Evolutionary conservation across 352 stramenopile species (phyloP).

Genomic region (Pythium insidiosum): DNA sequence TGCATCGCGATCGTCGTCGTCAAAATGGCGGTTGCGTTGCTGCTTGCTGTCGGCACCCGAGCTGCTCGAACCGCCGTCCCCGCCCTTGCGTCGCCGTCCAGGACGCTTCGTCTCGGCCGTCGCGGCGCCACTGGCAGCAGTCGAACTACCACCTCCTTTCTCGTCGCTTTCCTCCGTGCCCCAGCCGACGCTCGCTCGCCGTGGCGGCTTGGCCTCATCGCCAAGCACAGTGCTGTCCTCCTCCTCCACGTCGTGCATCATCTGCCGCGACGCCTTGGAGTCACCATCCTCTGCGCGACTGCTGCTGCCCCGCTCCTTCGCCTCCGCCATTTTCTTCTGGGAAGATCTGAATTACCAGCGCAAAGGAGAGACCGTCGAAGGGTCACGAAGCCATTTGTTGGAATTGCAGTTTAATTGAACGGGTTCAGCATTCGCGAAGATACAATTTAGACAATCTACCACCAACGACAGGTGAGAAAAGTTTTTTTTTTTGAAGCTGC

Average conservation of each 20-base stretch:
- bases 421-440: too few relatives aligned
- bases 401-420: too few relatives aligned
- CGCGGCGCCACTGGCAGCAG: constrained; percentile 4
- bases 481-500: too few relatives aligned
- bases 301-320: constrained; percentile 12
- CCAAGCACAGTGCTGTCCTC: constrained; percentile 30
- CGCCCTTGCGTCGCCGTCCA: constrained; percentile 49
- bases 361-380: too few relatives aligned
- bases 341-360: too few relatives aligned
- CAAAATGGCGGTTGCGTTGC: constrained; percentile 62
- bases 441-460: too few relatives aligned
- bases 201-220: constrained; percentile 39
- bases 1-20: constrained; percentile 56
- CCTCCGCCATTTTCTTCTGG: constrained; percentile 16
- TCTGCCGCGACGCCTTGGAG: constrained; percentile 7
- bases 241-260: constrained; percentile 30
- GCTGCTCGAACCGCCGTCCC: constrained; percentile 15
- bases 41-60: constrained; percentile 26
- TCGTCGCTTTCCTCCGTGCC: constrained; percentile 20
- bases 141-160: constrained; percentile 18
- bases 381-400: too few relatives aligned
- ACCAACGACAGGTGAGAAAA: too few relatives aligned
- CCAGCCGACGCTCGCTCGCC: constrained; percentile 59
- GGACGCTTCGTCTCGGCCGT: constrained; percentile 37
- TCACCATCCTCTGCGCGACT: constrained; percentile 6